phyloP scores from a whole-genome alignment of 371 early-diverging fungal species.

The Nosema granulosis region DNA sequence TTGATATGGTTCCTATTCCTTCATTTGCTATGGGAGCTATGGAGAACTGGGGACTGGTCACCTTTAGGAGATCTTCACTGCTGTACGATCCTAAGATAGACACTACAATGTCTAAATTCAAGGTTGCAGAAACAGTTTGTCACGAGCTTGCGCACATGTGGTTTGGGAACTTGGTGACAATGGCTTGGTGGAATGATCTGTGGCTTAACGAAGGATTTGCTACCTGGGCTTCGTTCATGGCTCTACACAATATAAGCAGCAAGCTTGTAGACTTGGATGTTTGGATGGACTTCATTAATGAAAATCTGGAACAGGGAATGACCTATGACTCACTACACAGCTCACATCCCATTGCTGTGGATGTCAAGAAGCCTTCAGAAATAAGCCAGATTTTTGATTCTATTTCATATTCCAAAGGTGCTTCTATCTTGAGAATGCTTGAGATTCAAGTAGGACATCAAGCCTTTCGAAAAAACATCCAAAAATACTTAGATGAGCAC shows the following conservation, averaged over 20 bases:
- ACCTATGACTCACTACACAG: constrained; percentile 74
- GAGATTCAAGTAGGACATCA: constrained; percentile 73
- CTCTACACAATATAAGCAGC: constrained; percentile 74
- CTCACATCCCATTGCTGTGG: constrained; percentile 83
- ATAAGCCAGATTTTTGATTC: constrained; percentile 76
- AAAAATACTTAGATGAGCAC: constrained; percentile 74
- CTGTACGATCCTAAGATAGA: constrained; percentile 71
- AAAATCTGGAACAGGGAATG: constrained; percentile 72
- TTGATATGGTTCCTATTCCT: constrained; percentile 80
- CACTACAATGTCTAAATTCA: constrained; percentile 70
- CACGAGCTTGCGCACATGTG: constrained; percentile 92
- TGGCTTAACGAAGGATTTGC: constrained; percentile 96
- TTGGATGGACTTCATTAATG: constrained; percentile 70
- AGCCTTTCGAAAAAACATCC: constrained; percentile 70
- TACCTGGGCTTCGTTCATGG: constrained; percentile 79
- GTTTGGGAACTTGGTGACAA: constrained; percentile 92
- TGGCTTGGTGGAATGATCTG: constrained; percentile 79
- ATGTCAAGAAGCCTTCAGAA: constrained; percentile 73
- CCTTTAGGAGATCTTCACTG: constrained; percentile 75
- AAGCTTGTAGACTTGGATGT: constrained; percentile 64
- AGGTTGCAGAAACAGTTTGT: constrained; percentile 75
- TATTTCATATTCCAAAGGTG: constrained; percentile 80
- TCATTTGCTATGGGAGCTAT: constrained; percentile 76
- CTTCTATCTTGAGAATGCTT: constrained; percentile 81
- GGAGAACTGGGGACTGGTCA: constrained; percentile 89